Conservation (phyloP, 2,329 filamentous ascomycete species). For the Neofusicoccum laricinum region DNA sequence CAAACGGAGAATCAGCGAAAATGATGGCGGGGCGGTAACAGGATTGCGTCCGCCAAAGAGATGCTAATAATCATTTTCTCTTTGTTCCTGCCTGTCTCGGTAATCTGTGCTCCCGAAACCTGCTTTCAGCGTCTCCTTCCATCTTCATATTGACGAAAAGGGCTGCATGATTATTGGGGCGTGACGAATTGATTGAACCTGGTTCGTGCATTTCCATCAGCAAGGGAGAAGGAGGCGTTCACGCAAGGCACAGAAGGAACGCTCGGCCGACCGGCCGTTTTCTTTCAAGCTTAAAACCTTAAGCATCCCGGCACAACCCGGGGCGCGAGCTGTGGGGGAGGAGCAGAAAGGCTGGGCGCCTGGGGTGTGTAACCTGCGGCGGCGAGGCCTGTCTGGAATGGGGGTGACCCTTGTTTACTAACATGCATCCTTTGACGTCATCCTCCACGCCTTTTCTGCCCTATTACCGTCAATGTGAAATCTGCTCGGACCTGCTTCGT, state of each 20-base stretch:
- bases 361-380: no score
- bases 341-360: background rate
- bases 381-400: background rate
- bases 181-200: background rate
- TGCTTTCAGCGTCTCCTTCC: background rate
- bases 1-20: conserved; percentile 11
- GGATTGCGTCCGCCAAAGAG: conserved; percentile 9
- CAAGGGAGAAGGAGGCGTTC: background rate
- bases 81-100: background rate
- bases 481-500: no score
- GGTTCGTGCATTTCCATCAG: background rate
- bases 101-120: background rate
- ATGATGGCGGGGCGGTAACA: conserved; percentile 3
- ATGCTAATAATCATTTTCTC: conserved; percentile 8
- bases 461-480: background rate
- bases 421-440: background rate
- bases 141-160: no score
- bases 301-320: background rate
- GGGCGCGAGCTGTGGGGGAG: background rate
- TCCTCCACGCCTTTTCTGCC: background rate
- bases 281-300: conserved; percentile 6
- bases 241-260: background rate
- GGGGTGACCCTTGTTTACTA: background rate
- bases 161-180: background rate
- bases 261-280: background rate